Evolutionary conservation across 1,284 basidiomycete species (phyloP).

Genomic region (Sporisorium reilianum): DNA sequence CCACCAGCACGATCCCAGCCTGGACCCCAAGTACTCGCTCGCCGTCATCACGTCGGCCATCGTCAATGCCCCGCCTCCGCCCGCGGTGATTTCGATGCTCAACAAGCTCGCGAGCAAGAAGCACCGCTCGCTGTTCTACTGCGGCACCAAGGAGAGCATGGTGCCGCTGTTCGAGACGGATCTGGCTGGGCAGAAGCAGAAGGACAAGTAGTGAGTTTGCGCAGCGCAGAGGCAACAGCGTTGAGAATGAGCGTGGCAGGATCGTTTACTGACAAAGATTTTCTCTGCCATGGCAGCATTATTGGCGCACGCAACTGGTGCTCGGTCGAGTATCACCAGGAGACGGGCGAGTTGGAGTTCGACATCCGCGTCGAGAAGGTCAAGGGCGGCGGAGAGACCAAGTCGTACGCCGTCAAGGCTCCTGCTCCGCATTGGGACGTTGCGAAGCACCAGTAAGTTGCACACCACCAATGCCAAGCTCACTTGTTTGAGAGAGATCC

Average conservation of each 20-base stretch:
- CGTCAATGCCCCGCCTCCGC: conserved; percentile 76
- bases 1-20: conserved; percentile 54
- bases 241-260: no score
- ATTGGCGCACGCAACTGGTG: conserved; percentile 93
- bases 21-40: conserved; percentile 64
- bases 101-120: conserved; percentile 82
- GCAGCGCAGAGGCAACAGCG: no score
- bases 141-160: conserved; percentile 78
- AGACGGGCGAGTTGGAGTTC: conserved; percentile 80
- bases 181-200: conserved; percentile 82
- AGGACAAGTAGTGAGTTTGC: conserved; percentile 59
- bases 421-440: conserved; percentile 56
- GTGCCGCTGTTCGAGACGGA: conserved; percentile 83
- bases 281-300: conserved; percentile 70
- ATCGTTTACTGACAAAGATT: background rate
- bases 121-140: conserved; percentile 74
- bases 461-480: no score
- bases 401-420: conserved; percentile 59
- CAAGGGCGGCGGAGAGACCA: conserved; percentile 59
- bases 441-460: conserved; percentile 25
- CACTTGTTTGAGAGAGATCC: no score
- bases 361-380: conserved; percentile 83
- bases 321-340: conserved; percentile 76
- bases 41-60: conserved; percentile 67
- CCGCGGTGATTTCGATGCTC: conserved; percentile 83